Evolutionary conservation across 2,329 filamentous ascomycete species (phyloP).

Genomic region (Hypocreales sp.): DNA sequence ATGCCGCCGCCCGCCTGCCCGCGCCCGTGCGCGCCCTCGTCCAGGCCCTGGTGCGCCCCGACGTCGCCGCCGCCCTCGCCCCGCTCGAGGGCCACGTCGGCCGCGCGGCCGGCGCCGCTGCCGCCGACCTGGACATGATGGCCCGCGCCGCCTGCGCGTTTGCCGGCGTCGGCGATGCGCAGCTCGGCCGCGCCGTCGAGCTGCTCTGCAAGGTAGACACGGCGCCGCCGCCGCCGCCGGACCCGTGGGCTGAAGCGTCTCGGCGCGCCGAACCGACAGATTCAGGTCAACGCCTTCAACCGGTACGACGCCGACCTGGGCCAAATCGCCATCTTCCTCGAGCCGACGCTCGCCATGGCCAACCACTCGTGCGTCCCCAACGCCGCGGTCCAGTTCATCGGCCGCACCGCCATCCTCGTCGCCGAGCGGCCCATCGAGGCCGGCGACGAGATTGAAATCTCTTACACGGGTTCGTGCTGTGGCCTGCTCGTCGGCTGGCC

Average conservation of each 20-base stretch:
- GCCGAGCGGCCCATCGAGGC: slow-evolving; percentile 31
- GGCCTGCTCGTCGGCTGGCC: slow-evolving; percentile 1
- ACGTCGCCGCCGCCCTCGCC: slow-evolving; percentile 16
- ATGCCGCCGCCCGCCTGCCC: slow-evolving; percentile 21
- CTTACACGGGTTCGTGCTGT: slow-evolving; percentile 38
- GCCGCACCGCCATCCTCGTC: slow-evolving; percentile 32
- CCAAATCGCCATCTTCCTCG: slow-evolving; percentile 38
- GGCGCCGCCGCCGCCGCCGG: too few species aligned
- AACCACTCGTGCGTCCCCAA: slow-evolving; percentile 50
- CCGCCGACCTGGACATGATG: slow-evolving; percentile 33
- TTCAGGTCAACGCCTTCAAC: slow-evolving; percentile 48
- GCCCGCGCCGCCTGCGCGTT: slow-evolving; percentile 26
- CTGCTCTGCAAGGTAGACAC: slow-evolving; percentile 40
- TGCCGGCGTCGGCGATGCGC: slow-evolving; percentile 17
- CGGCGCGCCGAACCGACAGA: too few species aligned
- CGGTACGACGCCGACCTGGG: slow-evolving; percentile 35
- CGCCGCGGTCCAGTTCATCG: slow-evolving; percentile 38
- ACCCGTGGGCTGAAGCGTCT: too few species aligned
- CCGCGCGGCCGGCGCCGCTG: slow-evolving; percentile 22
- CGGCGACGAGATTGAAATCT: slow-evolving; percentile 44
- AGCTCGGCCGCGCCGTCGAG: slow-evolving; percentile 19
- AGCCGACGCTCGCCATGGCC: slow-evolving; percentile 38
- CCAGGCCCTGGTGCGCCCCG: slow-evolving; percentile 28
- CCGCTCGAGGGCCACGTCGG: slow-evolving; percentile 30
- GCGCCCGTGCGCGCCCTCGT: slow-evolving; percentile 39